Percentiles rank a stretch among this genome's conserved stretches.
Conservation (phyloP, 2,329 filamentous ascomycete genomes). For the Xylaria multiplex region DNA sequence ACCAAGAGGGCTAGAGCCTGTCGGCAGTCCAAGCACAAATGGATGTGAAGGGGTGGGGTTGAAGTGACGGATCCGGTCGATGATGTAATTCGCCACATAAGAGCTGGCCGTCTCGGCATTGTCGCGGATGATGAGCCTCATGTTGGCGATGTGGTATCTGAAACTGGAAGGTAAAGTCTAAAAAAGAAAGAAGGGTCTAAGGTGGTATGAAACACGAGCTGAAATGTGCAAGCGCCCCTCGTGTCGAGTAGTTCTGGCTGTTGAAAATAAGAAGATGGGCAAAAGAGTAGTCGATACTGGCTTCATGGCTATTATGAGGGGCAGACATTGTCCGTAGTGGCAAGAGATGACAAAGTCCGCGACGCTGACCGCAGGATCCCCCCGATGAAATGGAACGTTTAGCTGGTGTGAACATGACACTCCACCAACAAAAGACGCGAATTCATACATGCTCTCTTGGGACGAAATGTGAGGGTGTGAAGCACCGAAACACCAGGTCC, state of each 20-base stretch:
- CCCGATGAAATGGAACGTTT: slow-evolving; percentile 50
- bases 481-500: slow-evolving; percentile 36
- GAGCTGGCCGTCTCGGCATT: slow-evolving; percentile 73
- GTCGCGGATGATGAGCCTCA: slow-evolving; percentile 87
- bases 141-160: slow-evolving; percentile 53
- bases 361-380: slow-evolving; percentile 40
- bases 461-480: slow-evolving; percentile 38
- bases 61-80: slow-evolving; percentile 83
- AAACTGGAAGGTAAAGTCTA: slow-evolving; percentile 41
- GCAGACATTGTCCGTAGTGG: slow-evolving; percentile 36
- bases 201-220: slow-evolving; percentile 32
- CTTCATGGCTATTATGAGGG: slow-evolving; percentile 45
- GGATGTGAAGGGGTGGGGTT: slow-evolving; percentile 76
- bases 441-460: slow-evolving; percentile 21
- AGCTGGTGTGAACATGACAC: slow-evolving; percentile 35
- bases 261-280: slow-evolving; percentile 24
- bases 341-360: slow-evolving; percentile 34
- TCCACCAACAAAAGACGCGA: slow-evolving; percentile 33
- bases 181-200: slow-evolving; percentile 26
- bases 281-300: slow-evolving; percentile 35
- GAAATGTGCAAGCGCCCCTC: slow-evolving; percentile 18
- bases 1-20: slow-evolving; percentile 80
- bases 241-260: slow-evolving; percentile 16
- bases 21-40: slow-evolving; percentile 85
- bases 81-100: slow-evolving; percentile 84